Evolutionary conservation across 495 filamentous ascomycete genomes (phyloP).

Genomic region (Glonium stellatum): DNA sequence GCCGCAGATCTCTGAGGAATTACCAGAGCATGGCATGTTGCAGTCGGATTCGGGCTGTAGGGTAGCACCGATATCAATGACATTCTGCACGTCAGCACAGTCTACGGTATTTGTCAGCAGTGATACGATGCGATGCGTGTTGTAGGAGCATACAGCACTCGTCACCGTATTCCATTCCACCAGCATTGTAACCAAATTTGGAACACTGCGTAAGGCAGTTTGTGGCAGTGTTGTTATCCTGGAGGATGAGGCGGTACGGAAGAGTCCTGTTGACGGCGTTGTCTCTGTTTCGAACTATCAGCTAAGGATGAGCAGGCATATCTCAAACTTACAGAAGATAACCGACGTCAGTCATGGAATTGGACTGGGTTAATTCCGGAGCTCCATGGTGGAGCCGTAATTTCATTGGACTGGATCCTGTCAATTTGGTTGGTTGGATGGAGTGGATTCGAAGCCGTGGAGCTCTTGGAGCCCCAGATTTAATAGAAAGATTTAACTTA

Average conservation of each 20-base stretch:
- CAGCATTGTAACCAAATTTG: constrained; percentile 38
- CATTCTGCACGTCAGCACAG: constrained; percentile 31
- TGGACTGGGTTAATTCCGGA: too few relatives aligned
- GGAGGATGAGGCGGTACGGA: constrained; percentile 32
- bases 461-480: too few relatives aligned
- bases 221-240: constrained; percentile 36
- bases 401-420: too few relatives aligned
- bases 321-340: too few relatives aligned
- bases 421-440: too few relatives aligned
- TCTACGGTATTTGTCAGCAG: constrained; percentile 14
- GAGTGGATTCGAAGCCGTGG: too few relatives aligned
- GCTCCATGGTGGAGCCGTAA: too few relatives aligned
- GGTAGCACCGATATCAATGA: constrained; percentile 12
- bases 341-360: too few relatives aligned
- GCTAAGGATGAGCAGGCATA: too few relatives aligned
- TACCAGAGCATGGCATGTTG: constrained; percentile 49
- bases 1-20: constrained; percentile 49
- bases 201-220: constrained; percentile 37
- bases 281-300: too few relatives aligned
- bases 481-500: too few relatives aligned
- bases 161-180: constrained; percentile 41
- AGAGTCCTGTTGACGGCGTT: constrained; percentile 21
- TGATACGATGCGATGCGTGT: not conserved
- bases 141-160: constrained; percentile 35
- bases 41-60: constrained; percentile 47